Evolutionary conservation across 2,329 filamentous ascomycete genomes (phyloP).

Genomic region (Leptographium galeiforme): DNA sequence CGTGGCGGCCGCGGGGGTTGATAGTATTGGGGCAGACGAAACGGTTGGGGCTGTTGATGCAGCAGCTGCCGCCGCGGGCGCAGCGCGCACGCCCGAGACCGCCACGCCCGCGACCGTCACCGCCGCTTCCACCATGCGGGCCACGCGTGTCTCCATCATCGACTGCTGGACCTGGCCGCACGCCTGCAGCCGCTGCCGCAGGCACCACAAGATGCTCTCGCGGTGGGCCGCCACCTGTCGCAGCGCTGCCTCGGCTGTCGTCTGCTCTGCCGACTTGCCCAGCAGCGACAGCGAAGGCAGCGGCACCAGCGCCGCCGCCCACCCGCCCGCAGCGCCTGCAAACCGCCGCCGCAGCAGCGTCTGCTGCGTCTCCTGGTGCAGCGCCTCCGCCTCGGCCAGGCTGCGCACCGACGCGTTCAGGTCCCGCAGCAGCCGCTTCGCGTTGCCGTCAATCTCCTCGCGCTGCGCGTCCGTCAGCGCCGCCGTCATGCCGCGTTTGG

Average conservation of each 20-base stretch:
- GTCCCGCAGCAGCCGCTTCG: slow-evolving; percentile 73
- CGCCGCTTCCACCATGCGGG: slow-evolving; percentile 65
- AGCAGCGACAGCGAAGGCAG: background rate
- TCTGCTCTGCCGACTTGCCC: slow-evolving; percentile 48
- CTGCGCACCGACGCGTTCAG: slow-evolving; percentile 69
- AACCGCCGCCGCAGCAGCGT: slow-evolving; percentile 60
- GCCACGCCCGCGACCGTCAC: background rate
- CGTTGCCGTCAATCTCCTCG: slow-evolving; percentile 76
- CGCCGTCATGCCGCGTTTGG: slow-evolving; percentile 23
- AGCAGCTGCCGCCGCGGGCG: background rate
- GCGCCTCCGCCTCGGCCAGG: slow-evolving; percentile 68
- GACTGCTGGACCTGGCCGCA: slow-evolving; percentile 67
- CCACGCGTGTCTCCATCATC: slow-evolving; percentile 87
- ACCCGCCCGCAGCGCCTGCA: slow-evolving; percentile 23
- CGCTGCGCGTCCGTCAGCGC: slow-evolving; percentile 69
- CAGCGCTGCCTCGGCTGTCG: slow-evolving; percentile 55
- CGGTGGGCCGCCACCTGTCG: slow-evolving; percentile 56
- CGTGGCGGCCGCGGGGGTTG: background rate
- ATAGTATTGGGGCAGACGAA: slow-evolving; percentile 3
- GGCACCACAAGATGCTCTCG: slow-evolving; percentile 72
- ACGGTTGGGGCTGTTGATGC: background rate
- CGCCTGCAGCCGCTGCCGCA: slow-evolving; percentile 62
- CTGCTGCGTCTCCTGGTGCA: slow-evolving; percentile 63
- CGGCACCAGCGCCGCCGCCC: background rate
- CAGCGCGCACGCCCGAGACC: no score